Percentiles rank a stretch among this genome's conserved stretches.
phyloP scores from a whole-genome alignment of 108 stramenopile genomes.

The Cyclotella choctawhatcheeana region DNA sequence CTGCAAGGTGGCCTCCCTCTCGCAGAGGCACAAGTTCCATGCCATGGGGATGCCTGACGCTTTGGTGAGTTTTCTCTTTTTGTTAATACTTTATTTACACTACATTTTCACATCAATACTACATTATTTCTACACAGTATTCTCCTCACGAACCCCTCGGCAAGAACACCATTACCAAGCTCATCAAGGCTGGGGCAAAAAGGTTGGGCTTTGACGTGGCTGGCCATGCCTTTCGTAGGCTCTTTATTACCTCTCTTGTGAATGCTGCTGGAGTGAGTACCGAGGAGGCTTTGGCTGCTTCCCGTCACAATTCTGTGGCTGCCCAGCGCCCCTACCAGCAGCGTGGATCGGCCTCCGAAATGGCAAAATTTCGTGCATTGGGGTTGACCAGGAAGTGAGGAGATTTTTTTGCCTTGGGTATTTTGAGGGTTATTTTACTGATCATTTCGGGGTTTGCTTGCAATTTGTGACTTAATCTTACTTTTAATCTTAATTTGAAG shows the following conservation, averaged over 20 bases:
- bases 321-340: neutral
- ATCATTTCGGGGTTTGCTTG: too few relatives aligned
- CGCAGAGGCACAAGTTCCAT: neutral
- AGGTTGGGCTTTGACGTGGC: neutral
- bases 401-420: too few relatives aligned
- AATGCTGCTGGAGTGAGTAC: constrained; percentile 6
- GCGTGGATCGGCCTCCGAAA: neutral
- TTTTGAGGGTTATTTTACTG: too few relatives aligned
- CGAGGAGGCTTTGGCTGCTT: neutral
- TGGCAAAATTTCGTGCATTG: neutral
- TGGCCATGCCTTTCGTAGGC: neutral
- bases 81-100: neutral
- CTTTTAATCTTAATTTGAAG: too few relatives aligned
- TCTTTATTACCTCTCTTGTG: neutral
- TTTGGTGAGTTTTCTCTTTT: neutral
- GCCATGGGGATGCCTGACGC: neutral
- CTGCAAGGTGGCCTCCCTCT: neutral
- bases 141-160: neutral
- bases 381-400: constrained; percentile 8
- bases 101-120: neutral
- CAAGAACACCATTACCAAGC: neutral
- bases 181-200: neutral
- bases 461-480: too few relatives aligned
- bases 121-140: too few relatives aligned
- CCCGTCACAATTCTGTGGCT: constrained; percentile 16